A percentile compares a stretch with the other conserved stretches of the same genome.
phyloP scores from a whole-genome alignment of 2,329 filamentous ascomycete species.

The Arthrobotrys entomopaga region DNA sequence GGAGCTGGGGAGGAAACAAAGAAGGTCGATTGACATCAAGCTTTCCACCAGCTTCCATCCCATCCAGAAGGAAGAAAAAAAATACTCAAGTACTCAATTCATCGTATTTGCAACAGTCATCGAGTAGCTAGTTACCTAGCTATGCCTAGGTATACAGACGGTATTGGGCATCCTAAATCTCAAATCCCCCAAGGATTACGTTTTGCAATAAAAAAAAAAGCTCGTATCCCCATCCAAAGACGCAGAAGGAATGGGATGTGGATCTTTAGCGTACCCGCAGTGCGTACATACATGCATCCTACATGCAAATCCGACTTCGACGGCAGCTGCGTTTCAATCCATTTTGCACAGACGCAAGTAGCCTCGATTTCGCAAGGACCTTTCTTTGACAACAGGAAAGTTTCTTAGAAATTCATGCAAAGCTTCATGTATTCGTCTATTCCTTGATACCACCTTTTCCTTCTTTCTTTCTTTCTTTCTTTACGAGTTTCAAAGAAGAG shows the following conservation, averaged over 20 bases:
- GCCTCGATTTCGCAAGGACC: no score
- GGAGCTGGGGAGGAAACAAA: background rate
- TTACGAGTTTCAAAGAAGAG: background rate
- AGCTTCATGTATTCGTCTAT: background rate
- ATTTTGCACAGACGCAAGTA: no score
- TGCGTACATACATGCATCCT: background rate
- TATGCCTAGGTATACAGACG: conserved; percentile 29
- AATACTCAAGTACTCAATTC: no score
- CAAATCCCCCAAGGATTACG: conserved; percentile 22
- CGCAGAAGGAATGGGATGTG: conserved; percentile 10
- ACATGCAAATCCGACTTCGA: no score
- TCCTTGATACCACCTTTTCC: conserved; percentile 1
- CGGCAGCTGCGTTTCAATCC: no score
- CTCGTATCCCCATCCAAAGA: conserved; percentile 35
- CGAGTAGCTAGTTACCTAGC: no score
- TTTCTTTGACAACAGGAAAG: no score
- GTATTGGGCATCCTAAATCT: background rate
- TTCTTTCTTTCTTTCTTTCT: background rate
- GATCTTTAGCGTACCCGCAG: background rate
- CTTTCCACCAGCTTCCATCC: conserved; percentile 49
- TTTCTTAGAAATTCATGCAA: no score
- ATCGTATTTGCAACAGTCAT: no score
- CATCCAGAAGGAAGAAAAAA: background rate
- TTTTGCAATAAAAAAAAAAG: conserved; percentile 15
- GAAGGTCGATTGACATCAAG: background rate